Conservation (phyloP, 345 rosid genomes). For the Sisymbrium irio region DNA sequence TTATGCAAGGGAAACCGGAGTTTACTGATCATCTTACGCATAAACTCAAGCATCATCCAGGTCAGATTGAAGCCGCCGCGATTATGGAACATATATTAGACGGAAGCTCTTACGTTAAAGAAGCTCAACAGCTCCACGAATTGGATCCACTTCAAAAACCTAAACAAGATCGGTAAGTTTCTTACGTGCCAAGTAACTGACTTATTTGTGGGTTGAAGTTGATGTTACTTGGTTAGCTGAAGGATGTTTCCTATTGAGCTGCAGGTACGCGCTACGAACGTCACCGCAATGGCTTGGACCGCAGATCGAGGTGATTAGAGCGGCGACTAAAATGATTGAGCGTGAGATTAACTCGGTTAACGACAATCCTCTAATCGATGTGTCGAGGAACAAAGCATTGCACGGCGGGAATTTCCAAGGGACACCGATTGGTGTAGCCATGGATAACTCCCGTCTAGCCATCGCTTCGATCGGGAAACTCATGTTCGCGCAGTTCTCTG, state of each 20-base stretch:
- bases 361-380: conserved; percentile 72
- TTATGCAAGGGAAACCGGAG: conserved; percentile 59
- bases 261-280: conserved; percentile 51
- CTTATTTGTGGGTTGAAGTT: not conserved
- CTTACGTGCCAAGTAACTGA: conserved; percentile 4
- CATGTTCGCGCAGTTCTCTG: conserved; percentile 62
- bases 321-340: conserved; percentile 53
- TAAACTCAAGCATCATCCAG: conserved; percentile 65
- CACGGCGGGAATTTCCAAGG: conserved; percentile 80
- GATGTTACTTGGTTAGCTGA: not conserved
- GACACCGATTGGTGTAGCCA: conserved; percentile 67
- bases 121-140: conserved; percentile 47
- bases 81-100: conserved; percentile 60
- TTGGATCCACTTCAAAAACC: conserved; percentile 58
- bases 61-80: conserved; percentile 67
- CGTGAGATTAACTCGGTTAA: conserved; percentile 70
- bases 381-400: conserved; percentile 61
- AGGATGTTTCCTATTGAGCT: not conserved
- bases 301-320: conserved; percentile 54
- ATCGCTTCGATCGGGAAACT: conserved; percentile 66
- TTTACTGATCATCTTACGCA: conserved; percentile 65
- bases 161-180: conserved; percentile 44
- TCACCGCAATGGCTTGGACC: conserved; percentile 70
- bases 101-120: conserved; percentile 56
- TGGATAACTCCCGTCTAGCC: conserved; percentile 68